A percentile compares a stretch with the other conserved stretches of the same genome.
Evolutionary conservation across 108 stramenopile species (phyloP).

Genomic region (Cyclotella cryptica): DNA sequence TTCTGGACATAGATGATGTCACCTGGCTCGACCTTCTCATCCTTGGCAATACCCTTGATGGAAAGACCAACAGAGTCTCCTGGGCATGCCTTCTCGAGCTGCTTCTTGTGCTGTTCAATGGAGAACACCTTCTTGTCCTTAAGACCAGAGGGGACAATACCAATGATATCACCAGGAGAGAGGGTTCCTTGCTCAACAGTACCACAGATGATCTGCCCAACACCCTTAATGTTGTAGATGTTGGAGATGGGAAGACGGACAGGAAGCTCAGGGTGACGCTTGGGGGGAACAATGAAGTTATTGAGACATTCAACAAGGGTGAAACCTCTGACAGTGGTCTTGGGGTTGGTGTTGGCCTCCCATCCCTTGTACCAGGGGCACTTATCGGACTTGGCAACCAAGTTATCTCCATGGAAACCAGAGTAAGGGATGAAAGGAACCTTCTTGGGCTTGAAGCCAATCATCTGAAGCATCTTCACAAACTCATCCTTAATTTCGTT

Average conservation of each 20-base stretch:
- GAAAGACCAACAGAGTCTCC: slow-evolving; percentile 86
- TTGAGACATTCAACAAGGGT: slow-evolving; percentile 75
- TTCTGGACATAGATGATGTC: slow-evolving; percentile 82
- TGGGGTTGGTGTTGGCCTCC: slow-evolving; percentile 71
- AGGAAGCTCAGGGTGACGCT: slow-evolving; percentile 60
- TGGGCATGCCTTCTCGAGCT: slow-evolving; percentile 68
- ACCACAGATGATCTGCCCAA: slow-evolving; percentile 81
- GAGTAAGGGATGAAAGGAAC: slow-evolving; percentile 85
- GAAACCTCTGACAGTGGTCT: slow-evolving; percentile 64
- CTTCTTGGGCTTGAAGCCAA: slow-evolving; percentile 87
- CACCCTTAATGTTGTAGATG: slow-evolving; percentile 86
- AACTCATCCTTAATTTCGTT: slow-evolving; percentile 85
- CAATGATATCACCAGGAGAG: slow-evolving; percentile 71
- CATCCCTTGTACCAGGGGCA: slow-evolving; percentile 82
- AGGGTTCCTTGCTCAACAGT: slow-evolving; percentile 82
- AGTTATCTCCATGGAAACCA: slow-evolving; percentile 81
- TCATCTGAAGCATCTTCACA: slow-evolving; percentile 79
- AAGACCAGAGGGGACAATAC: slow-evolving; percentile 67
- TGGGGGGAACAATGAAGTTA: slow-evolving; percentile 77
- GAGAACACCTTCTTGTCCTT: slow-evolving; percentile 82
- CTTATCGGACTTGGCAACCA: slow-evolving; percentile 75
- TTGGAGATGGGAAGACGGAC: slow-evolving; percentile 83
- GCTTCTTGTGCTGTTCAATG: slow-evolving; percentile 85
- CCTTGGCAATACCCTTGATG: slow-evolving; percentile 85
- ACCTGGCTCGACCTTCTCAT: slow-evolving; percentile 78